Evolutionary conservation across 139 green algal species (phyloP).

Genomic region (Volvox africanus): DNA sequence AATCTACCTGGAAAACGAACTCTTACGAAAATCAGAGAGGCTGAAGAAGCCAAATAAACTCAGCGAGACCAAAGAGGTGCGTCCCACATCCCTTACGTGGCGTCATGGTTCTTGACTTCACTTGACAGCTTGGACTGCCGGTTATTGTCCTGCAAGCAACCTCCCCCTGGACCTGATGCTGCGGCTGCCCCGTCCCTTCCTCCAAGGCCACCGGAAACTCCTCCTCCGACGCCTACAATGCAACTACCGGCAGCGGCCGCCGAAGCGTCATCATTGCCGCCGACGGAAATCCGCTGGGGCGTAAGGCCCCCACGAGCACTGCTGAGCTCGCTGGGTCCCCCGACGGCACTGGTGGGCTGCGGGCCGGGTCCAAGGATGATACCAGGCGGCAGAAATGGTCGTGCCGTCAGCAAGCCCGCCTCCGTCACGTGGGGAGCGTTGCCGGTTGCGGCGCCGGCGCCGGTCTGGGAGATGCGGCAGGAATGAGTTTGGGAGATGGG

Average conservation of each 20-base stretch:
- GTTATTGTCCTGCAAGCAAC: not conserved
- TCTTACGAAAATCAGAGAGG: too few relatives aligned
- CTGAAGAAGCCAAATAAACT: too few relatives aligned
- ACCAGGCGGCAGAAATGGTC: not conserved
- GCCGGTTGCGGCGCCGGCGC: not conserved
- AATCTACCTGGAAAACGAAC: too few relatives aligned
- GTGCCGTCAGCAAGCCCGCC: not conserved
- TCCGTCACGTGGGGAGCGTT: not conserved
- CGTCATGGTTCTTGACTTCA: slow-evolving; percentile 13
- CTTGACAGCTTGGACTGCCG: slow-evolving; percentile 19
- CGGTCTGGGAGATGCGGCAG: not conserved
- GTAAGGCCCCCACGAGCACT: not conserved
- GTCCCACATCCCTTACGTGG: not conserved
- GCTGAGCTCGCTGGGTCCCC: not conserved
- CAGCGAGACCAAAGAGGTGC: too few relatives aligned
- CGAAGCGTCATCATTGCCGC: not conserved
- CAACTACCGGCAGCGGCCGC: not conserved
- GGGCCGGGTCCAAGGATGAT: not conserved
- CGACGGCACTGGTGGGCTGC: not conserved
- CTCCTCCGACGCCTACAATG: not conserved
- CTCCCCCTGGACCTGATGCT: not conserved
- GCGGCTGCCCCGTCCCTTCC: not conserved
- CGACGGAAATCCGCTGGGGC: not conserved
- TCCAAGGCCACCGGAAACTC: not conserved
- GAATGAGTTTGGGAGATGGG: not conserved